A percentile compares a stretch with the other conserved stretches of the same genome.
These are phyloP conservation scores for Amaranthus palmeri DNA, from an alignment of 148 eudicot genomes.

Conservation along the genomic window DNA sequence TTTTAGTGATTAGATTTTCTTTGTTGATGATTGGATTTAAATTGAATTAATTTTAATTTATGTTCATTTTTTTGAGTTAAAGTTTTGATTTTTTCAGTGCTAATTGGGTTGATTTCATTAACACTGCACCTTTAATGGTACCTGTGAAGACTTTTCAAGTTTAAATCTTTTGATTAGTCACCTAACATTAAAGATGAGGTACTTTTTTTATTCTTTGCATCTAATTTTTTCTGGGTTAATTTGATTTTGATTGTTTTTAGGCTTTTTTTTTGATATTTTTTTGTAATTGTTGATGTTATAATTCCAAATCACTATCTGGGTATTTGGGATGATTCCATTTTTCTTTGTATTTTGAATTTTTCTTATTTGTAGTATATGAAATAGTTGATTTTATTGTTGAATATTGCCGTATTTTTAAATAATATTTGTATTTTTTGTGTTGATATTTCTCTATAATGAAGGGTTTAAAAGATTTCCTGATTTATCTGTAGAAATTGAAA, in stretches of 20 bases:
- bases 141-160: constrained; percentile 8
- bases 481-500: not conserved
- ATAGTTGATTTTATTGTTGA: constrained; percentile 7
- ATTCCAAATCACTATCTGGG: constrained; percentile 16
- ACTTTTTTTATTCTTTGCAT: not conserved
- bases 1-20: not conserved
- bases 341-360: not conserved
- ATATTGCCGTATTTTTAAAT: not conserved
- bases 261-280: not conserved
- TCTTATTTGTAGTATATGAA: not conserved
- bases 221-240: constrained; percentile 21
- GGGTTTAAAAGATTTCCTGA: not conserved
- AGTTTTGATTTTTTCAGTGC: not conserved
- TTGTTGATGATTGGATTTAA: not conserved
- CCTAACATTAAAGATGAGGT: constrained; percentile 22
- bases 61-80: not conserved
- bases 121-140: constrained; percentile 20
- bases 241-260: constrained; percentile 5
- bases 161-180: constrained; percentile 4
- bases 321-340: constrained; percentile 12
- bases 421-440: not conserved
- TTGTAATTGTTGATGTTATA: not conserved
- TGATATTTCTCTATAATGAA: not conserved
- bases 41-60: not conserved
- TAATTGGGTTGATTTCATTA: constrained; percentile 4